Percentiles rank a stretch among this genome's conserved stretches.
Evolutionary conservation across 768 basidiomycete genomes (phyloP).

Genomic region (Daedalea quercina): DNA sequence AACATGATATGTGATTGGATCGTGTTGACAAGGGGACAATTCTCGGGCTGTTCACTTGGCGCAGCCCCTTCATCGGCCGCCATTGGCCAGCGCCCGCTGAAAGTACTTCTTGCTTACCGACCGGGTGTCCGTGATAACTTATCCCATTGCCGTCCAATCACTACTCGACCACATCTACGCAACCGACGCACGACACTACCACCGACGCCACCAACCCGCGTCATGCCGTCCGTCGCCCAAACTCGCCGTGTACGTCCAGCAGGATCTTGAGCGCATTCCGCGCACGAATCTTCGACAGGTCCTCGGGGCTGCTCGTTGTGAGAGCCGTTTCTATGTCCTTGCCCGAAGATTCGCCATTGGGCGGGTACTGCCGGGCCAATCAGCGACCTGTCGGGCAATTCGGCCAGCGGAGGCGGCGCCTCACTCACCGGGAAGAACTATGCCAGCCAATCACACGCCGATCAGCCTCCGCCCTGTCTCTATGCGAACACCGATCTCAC

Average conservation of each 20-base stretch:
- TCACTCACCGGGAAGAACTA: slow-evolving; percentile 20
- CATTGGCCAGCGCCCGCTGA: slow-evolving; percentile 5
- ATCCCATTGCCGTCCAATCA: neutral
- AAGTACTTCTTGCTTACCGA: neutral
- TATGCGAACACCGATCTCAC: slow-evolving; percentile 27
- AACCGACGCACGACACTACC: neutral
- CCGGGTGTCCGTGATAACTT: neutral
- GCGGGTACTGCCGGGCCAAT: slow-evolving; percentile 63
- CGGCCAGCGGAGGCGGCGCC: slow-evolving; percentile 1
- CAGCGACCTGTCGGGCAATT: slow-evolving; percentile 12
- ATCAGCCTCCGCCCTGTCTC: slow-evolving; percentile 1
- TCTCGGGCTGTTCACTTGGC: neutral
- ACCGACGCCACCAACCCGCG: neutral
- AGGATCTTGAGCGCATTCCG: slow-evolving; percentile 92
- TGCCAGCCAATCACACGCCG: slow-evolving; percentile 9
- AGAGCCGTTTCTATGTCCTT: slow-evolving; percentile 64
- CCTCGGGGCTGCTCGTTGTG: slow-evolving; percentile 60
- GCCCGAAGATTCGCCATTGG: slow-evolving; percentile 47
- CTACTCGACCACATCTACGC: neutral
- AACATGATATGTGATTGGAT: slow-evolving; percentile 15
- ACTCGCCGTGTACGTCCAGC: slow-evolving; percentile 86
- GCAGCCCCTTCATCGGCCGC: neutral
- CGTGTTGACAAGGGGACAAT: slow-evolving; percentile 13
- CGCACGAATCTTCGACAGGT: slow-evolving; percentile 84
- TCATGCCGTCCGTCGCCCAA: slow-evolving; percentile 27